These are phyloP conservation scores for Lentinula guzmanii DNA, from an alignment of 768 basidiomycete species.

Conservation along the genomic window DNA sequence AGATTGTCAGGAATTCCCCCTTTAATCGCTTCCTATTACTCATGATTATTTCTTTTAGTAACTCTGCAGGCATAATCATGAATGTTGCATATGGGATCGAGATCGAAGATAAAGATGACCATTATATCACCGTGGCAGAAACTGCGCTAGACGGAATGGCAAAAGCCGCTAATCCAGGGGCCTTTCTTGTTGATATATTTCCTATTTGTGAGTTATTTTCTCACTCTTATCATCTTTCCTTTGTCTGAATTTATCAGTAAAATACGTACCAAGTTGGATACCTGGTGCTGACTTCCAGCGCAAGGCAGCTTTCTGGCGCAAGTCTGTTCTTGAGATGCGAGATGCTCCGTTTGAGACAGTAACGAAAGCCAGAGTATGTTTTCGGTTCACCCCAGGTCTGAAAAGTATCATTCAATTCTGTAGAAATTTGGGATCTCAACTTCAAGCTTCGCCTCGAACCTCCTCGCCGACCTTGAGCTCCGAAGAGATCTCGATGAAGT, in stretches of 20 bases:
- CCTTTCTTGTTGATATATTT: constrained; percentile 46
- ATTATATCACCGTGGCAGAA: constrained; percentile 47
- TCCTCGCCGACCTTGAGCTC: constrained; percentile 19
- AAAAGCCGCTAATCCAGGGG: constrained; percentile 44
- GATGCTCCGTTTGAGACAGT: constrained; percentile 35
- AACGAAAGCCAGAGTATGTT: constrained; percentile 29
- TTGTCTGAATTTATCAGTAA: constrained; percentile 25
- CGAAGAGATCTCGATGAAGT: constrained; percentile 9
- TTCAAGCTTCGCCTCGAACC: constrained; percentile 28
- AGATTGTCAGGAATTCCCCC: constrained; percentile 34
- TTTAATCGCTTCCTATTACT: background rate
- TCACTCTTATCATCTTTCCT: background rate
- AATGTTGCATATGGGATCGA: constrained; percentile 45
- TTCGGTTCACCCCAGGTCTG: background rate
- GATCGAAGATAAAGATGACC: constrained; percentile 34
- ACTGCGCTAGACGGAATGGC: constrained; percentile 45
- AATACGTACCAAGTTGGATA: constrained; percentile 46
- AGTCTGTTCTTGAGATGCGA: constrained; percentile 41
- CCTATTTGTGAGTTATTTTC: constrained; percentile 27
- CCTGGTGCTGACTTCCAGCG: constrained; percentile 46
- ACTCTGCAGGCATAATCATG: constrained; percentile 48
- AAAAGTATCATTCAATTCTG: constrained; percentile 14
- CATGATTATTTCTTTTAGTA: constrained; percentile 21
- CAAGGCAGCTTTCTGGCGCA: constrained; percentile 45
- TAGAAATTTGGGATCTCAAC: constrained; percentile 21